A percentile compares a stretch with the other conserved stretches of the same genome.
These are phyloP conservation scores for Thyridium curvatum DNA, from an alignment of 2,329 filamentous ascomycete genomes.

Conservation along the genomic window DNA sequence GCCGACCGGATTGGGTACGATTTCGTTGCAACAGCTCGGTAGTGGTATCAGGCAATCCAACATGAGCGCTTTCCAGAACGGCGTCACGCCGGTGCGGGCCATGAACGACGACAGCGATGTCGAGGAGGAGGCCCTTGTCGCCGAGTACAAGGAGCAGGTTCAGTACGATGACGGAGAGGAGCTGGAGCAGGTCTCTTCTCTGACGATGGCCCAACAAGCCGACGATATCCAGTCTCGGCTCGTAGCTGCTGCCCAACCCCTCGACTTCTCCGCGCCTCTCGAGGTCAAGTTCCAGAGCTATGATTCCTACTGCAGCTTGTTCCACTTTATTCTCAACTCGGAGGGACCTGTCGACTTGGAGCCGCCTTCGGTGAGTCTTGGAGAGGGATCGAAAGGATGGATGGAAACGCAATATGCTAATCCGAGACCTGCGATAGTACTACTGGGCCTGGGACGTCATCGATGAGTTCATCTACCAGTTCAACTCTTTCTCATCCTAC, in stretches of 20 bases:
- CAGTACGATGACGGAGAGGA: constrained; percentile 86
- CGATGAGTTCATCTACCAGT: constrained; percentile 99
- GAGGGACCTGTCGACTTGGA: constrained; percentile 98
- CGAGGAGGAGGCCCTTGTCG: constrained; percentile 91
- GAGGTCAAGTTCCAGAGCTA: constrained; percentile 99
- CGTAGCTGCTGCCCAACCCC: constrained; percentile 82
- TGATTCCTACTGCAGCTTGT: constrained; percentile 98
- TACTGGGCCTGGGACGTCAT: constrained; percentile 99
- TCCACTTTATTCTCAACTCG: constrained; percentile 98
- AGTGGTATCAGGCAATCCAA: constrained; percentile 12
- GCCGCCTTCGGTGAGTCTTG: constrained; percentile 76
- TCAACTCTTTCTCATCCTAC: constrained; percentile 99
- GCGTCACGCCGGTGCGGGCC: constrained; percentile 51
- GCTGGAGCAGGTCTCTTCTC: constrained; percentile 65
- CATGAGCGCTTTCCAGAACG: constrained; percentile 60
- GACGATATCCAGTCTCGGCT: constrained; percentile 93
- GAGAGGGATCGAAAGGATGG: background rate
- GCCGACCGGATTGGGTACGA: too few relatives aligned
- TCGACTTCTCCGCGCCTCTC: constrained; percentile 92
- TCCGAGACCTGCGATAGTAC: constrained; percentile 54
- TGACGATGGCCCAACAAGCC: constrained; percentile 66
- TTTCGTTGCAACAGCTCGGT: too few relatives aligned
- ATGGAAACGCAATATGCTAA: constrained; percentile 6
- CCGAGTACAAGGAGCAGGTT: constrained; percentile 94
- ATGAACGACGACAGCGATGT: constrained; percentile 83